Evolutionary conservation across 1,139 yeast species (phyloP).

Genomic region (Geotrichum macrosporum): DNA sequence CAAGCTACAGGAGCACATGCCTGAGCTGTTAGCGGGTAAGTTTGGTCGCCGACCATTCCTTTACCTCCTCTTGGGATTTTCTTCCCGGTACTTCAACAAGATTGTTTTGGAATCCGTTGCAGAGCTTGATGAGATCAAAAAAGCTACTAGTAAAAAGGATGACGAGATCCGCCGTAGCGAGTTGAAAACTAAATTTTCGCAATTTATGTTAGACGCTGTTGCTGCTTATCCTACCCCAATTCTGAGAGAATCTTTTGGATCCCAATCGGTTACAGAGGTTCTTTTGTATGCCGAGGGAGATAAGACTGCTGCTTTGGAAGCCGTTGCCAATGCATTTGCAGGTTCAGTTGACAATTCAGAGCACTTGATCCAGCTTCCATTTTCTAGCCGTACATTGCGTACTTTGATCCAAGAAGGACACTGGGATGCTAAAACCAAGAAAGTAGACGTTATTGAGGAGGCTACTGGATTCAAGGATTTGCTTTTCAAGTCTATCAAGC

Average conservation of each 20-base stretch:
- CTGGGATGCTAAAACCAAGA: conserved; percentile 60
- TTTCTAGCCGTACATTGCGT: conserved; percentile 72
- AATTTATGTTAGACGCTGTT: conserved; percentile 57
- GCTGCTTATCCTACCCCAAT: conserved; percentile 47
- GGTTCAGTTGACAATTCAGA: conserved; percentile 51
- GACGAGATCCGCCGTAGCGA: conserved; percentile 71
- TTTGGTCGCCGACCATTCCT: conserved; percentile 86
- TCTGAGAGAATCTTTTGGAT: conserved; percentile 67
- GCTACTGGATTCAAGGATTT: conserved; percentile 51
- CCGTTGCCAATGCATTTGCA: conserved; percentile 44
- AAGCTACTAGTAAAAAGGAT: conserved; percentile 79
- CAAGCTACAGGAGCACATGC: conserved; percentile 54
- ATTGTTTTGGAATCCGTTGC: conserved; percentile 55
- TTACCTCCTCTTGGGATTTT: conserved; percentile 61
- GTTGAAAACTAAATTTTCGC: conserved; percentile 60
- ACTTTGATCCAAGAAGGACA: conserved; percentile 72
- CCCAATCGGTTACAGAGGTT: conserved; percentile 77
- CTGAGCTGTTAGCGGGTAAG: conserved; percentile 61
- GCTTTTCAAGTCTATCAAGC: conserved; percentile 46
- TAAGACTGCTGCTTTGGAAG: conserved; percentile 53
- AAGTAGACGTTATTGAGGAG: conserved; percentile 45
- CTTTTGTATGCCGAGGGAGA: conserved; percentile 55
- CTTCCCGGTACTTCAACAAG: conserved; percentile 80
- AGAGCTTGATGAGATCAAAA: conserved; percentile 60
- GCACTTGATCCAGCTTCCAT: conserved; percentile 63